Base-by-base conservation (phyloP, 192 early-diverging fungal genomes). In the Backusella parvicylindrica region DNA sequence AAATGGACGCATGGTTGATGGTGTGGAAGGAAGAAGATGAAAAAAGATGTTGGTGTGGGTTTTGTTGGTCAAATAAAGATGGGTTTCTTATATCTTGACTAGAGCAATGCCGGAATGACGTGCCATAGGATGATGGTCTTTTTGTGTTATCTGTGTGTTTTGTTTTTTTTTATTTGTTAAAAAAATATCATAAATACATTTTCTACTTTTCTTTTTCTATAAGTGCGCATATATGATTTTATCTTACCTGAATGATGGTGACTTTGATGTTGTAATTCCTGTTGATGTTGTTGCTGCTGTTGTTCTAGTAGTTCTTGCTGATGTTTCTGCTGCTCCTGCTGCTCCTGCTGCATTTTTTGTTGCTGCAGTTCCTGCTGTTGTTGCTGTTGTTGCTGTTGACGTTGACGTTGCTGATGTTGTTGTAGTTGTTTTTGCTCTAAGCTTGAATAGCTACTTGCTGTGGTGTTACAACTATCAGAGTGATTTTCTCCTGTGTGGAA, bases 21-120 rank as follows among this genome's bases (percentile, higher is more conserved):
- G 67, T 40, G 15, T 76, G 75, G 43, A 76, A 76, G 1, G 75
- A 76, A n/a, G 75, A 63, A 2, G 75, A 76, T 6, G 68, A 70
- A 41, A 76, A 76, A 3, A 76, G 32, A 32, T 76, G 67, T 40
- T 76, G 75, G 18, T 76, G 75, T 5, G 75, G 75, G 12, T 76
- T 76, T 38, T 70, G 75, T 60, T 60, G 53, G 12, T 60, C 53
- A 11, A 60, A 60, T 60, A 60, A 12, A 12, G 53, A 28, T 23
- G 8, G 23, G 12, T 23, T 12, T 60, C 53, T 60, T 12, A 60
- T 60, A 28, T 60, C 53, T 2, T 60, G 53, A 7, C 26, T 60
- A 12, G 53, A 60, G 13, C 53, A 60, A 28, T 28, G 8, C 26
- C 53, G 23, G 26, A 60, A 60, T 28, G 53, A 60, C 12, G 53